phyloP scores from a whole-genome alignment of 768 basidiomycete genomes.

The Termitomyces sp. region DNA sequence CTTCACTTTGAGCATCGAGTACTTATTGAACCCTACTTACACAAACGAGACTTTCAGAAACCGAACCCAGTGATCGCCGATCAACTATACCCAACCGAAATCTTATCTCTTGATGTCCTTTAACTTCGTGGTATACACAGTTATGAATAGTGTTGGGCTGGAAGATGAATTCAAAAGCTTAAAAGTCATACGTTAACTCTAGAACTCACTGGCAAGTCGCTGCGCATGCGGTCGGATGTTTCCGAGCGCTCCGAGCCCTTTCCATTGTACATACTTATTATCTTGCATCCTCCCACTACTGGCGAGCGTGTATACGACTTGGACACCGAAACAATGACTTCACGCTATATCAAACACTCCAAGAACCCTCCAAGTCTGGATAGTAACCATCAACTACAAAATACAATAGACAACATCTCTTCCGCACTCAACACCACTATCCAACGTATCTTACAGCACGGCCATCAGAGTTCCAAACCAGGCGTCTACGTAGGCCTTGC shows the following conservation, averaged over 20 bases:
- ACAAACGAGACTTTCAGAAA: background rate
- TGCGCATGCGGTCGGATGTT: background rate
- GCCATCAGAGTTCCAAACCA: background rate
- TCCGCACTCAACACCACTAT: background rate
- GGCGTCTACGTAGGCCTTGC: conserved; percentile 12
- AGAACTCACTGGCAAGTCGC: too few relatives aligned
- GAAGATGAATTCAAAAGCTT: too few relatives aligned
- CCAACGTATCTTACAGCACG: background rate
- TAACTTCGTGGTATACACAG: background rate
- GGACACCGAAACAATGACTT: conserved; percentile 2
- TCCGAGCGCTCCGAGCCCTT: background rate
- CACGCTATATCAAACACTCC: conserved; percentile 13
- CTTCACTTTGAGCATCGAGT: too few relatives aligned
- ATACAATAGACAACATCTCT: conserved; percentile 6
- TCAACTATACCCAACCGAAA: background rate
- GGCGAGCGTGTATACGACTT: background rate
- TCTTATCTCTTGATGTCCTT: background rate
- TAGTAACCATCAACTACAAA: conserved; percentile 1
- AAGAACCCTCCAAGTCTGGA: conserved; percentile 3
- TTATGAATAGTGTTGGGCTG: too few relatives aligned
- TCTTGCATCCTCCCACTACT: too few relatives aligned
- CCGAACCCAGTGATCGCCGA: background rate
- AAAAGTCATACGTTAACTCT: too few relatives aligned
- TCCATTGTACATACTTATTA: too few relatives aligned
- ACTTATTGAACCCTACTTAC: background rate